Evolutionary conservation across 2,329 filamentous ascomycete genomes (phyloP), one percentile per base, ranked within the genome.

Genomic region (Colletotrichum viniferum): DNA sequence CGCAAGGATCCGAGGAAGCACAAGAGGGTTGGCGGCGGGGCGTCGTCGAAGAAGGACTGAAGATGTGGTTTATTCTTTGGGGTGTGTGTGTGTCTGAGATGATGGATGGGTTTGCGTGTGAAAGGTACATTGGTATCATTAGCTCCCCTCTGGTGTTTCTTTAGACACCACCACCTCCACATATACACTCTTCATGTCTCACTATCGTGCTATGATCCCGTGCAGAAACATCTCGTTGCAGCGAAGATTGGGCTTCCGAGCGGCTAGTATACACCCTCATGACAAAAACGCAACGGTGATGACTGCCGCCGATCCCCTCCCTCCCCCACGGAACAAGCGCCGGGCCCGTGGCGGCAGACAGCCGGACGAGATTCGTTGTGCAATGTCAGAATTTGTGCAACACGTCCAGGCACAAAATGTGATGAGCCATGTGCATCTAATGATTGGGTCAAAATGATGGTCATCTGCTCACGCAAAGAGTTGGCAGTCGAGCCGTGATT

Each of bases 1-100:
- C 88, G 92, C 75, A 95, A 95, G 84, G 94, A 95, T 83, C 92
- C 92, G 80, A 89, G 94, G 80, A 95, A 95, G 87, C 92, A 92
- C 82, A 93, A 92, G 82, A 87, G 93, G 67, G 81, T 91, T 55
- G 90, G 90, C 13, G 86, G 85, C 3, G 81, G 80, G 7, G 84
- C 81, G 71, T 81, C 81, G 28, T 81, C 80, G 76, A 85, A 83
- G 80, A 84, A 82, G 77, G 81, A 83, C 38, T 82, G 66, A 69
- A 21, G 63, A 30, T 2, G 26, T 62, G 60, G 66, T 34, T 32
- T 26, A 28, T 26, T 55, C 21, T 14, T 3, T 14, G 58, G 1
- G 5, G 13, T 18, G 12, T 18, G 38, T 38, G 26, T 58, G 55
- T 58, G 9, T 63, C 14, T 38, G 68, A 70, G 58, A 56, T n/a